These are phyloP conservation scores for Sphagnum fallax DNA, from an alignment of 228 moss, liverwort and hornwort species.

Conservation along the genomic window DNA sequence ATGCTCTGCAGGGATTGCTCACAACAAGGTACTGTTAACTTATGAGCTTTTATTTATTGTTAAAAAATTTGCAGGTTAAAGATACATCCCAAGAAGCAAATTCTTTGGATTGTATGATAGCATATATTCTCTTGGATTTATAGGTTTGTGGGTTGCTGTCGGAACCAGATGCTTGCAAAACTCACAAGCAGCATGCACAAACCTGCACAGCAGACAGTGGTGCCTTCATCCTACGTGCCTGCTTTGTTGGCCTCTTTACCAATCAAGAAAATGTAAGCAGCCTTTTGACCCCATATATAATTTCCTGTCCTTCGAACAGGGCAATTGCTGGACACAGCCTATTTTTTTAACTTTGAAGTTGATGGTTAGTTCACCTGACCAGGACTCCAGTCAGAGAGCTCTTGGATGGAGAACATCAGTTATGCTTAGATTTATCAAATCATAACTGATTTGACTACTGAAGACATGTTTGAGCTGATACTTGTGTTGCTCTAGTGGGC, in stretches of 20 bases:
- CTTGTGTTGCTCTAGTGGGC: constrained; percentile 36
- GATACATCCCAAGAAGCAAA: no score
- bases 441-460: background rate
- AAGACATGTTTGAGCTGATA: background rate
- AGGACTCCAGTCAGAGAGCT: no score
- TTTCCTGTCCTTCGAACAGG: background rate
- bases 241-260: constrained; percentile 62
- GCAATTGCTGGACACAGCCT: background rate
- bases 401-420: background rate
- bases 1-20: constrained; percentile 91
- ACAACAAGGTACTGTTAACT: constrained; percentile 64
- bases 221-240: constrained; percentile 64
- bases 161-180: constrained; percentile 85
- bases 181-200: constrained; percentile 94
- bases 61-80: no score
- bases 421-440: background rate
- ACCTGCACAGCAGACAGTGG: constrained; percentile 85
- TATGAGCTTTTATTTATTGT: background rate
- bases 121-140: no score
- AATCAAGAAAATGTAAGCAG: constrained; percentile 77
- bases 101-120: no score
- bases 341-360: background rate
- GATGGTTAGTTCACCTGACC: no score
- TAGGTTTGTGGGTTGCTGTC: no score
- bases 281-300: background rate